Evolutionary conservation across 164 flowering plant species (phyloP).

Genomic region (Aristolochia fimbriata): DNA sequence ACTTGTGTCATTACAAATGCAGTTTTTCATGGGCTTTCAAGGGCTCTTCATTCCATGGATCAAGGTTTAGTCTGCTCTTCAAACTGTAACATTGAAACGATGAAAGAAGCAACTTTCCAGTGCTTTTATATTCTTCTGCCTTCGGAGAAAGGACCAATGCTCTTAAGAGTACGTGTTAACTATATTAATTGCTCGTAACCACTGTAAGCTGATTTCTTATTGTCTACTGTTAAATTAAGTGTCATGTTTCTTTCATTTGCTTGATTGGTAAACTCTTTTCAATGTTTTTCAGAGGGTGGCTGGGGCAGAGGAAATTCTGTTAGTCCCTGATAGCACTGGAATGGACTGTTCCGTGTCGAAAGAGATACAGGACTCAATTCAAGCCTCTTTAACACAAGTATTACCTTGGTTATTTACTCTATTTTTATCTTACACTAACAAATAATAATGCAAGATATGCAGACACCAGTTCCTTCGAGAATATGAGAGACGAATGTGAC

Average conservation of each 20-base stretch:
- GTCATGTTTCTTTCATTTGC: too few species aligned
- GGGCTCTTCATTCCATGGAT: slow-evolving; percentile 50
- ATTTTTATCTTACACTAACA: too few species aligned
- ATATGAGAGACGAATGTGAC: too few species aligned
- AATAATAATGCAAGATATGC: too few species aligned
- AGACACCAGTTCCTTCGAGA: too few species aligned
- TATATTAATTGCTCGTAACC: neutral
- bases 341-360: slow-evolving; percentile 20
- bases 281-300: slow-evolving; percentile 53
- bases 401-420: neutral
- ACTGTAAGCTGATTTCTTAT: too few species aligned
- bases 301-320: slow-evolving; percentile 67
- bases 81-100: slow-evolving; percentile 49
- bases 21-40: slow-evolving; percentile 68
- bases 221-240: too few species aligned
- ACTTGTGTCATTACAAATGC: slow-evolving; percentile 6
- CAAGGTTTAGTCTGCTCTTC: slow-evolving; percentile 77
- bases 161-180: slow-evolving; percentile 48
- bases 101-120: slow-evolving; percentile 35
- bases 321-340: slow-evolving; percentile 33
- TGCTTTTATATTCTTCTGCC: slow-evolving; percentile 79
- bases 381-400: slow-evolving; percentile 44
- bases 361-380: slow-evolving; percentile 42
- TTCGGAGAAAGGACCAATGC: slow-evolving; percentile 77
- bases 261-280: too few species aligned